Conservation (phyloP, 1,284 basidiomycete genomes). For the Schizophyllum amplum region DNA sequence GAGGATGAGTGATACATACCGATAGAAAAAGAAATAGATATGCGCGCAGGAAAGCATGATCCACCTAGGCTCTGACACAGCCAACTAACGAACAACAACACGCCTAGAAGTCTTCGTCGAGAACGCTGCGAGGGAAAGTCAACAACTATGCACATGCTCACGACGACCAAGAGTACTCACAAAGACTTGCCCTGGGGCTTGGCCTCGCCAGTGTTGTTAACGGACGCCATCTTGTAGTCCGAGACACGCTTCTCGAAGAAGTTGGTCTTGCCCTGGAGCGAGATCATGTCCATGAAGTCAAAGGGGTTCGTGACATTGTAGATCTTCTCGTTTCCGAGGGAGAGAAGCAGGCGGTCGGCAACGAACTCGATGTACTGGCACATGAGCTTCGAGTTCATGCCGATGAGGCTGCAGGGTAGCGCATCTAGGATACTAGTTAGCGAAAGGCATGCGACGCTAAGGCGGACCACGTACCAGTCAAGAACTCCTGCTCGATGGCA, state of each 20-base stretch:
- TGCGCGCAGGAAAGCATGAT: neutral
- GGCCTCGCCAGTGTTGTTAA: neutral
- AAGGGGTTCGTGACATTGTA: constrained; percentile 78
- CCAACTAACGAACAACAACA: neutral
- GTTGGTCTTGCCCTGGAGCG: constrained; percentile 41
- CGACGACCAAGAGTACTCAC: neutral
- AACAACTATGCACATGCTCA: neutral
- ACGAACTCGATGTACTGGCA: constrained; percentile 83
- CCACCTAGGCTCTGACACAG: neutral
- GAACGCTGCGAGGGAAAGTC: neutral
- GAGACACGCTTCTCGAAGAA: constrained; percentile 85
- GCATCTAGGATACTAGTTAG: constrained; percentile 28
- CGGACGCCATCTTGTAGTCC: constrained; percentile 45
- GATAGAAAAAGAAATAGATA: neutral
- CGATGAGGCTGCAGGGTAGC: constrained; percentile 45
- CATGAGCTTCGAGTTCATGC: constrained; percentile 68
- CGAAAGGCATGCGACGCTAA: neutral
- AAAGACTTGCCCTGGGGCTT: neutral
- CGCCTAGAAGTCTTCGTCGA: neutral
- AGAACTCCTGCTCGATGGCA: constrained; percentile 59
- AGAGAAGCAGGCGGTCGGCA: constrained; percentile 75
- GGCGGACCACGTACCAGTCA: constrained; percentile 37
- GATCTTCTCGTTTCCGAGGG: constrained; percentile 77
- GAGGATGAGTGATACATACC: neutral
- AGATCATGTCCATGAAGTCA: constrained; percentile 93